phyloP scores from a whole-genome alignment of 108 stramenopile species.

The Skeletonema menzelii region DNA sequence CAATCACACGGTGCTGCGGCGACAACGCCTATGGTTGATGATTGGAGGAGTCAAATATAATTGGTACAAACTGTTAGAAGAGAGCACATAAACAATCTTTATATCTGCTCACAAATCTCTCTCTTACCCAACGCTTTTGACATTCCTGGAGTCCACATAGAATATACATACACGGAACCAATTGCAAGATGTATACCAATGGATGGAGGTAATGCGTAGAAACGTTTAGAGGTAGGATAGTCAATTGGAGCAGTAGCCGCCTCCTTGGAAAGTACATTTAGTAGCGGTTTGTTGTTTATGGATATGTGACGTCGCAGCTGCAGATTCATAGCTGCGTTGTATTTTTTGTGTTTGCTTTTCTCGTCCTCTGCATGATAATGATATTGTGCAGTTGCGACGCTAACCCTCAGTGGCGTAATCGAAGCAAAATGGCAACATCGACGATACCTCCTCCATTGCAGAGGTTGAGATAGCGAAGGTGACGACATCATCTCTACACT shows the following conservation, averaged over 20 bases:
- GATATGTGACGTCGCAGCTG: background rate
- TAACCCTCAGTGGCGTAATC: background rate
- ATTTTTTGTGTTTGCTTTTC: background rate
- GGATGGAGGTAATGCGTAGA: slow-evolving; percentile 51
- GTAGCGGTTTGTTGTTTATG: background rate
- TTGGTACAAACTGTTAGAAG: too few species aligned
- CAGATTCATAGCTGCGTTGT: background rate
- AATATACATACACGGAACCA: slow-evolving; percentile 59
- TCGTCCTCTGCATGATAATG: background rate
- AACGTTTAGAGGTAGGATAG: slow-evolving; percentile 15
- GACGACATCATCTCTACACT: too few species aligned
- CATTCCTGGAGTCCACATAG: slow-evolving; percentile 61
- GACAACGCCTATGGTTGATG: slow-evolving; percentile 52
- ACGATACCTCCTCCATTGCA: background rate
- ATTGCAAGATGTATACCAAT: slow-evolving; percentile 56
- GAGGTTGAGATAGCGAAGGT: too few species aligned
- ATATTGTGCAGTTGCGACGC: background rate
- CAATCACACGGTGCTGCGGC: slow-evolving; percentile 62
- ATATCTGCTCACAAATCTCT: too few species aligned
- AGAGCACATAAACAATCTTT: too few species aligned
- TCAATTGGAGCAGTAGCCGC: slow-evolving; percentile 24
- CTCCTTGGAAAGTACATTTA: slow-evolving; percentile 22
- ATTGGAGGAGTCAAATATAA: too few species aligned
- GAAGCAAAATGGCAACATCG: slow-evolving; percentile 1
- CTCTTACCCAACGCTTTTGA: slow-evolving; percentile 27